Conservation (phyloP, 2,329 filamentous ascomycete genomes). For the Exophiala bonariae region DNA sequence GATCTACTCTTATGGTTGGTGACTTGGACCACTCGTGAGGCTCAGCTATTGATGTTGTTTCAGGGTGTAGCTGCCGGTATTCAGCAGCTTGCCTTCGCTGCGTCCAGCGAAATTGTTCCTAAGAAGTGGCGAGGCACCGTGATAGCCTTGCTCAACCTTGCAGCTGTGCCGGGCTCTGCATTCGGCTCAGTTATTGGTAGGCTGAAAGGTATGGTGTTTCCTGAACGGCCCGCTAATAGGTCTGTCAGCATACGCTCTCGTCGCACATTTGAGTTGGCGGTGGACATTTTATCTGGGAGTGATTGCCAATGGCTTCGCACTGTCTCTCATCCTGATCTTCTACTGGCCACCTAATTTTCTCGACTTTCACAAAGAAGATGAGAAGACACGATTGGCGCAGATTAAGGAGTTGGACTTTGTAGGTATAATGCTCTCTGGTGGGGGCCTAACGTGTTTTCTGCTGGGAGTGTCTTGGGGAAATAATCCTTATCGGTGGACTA, state of each 20-base stretch:
- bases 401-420: slow-evolving; percentile 21
- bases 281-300: slow-evolving; percentile 13
- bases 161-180: not conserved
- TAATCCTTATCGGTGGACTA: slow-evolving; percentile 20
- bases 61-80: not conserved
- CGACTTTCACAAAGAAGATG: slow-evolving; percentile 11
- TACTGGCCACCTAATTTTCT: slow-evolving; percentile 18
- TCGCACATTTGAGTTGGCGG: not conserved
- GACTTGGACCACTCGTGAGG: not conserved
- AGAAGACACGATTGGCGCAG: slow-evolving; percentile 16
- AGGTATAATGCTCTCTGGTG: slow-evolving; percentile 18
- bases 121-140: slow-evolving; percentile 1
- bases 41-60: not conserved
- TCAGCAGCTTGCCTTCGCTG: not conserved
- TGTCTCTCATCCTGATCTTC: slow-evolving; percentile 8
- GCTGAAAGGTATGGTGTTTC: not conserved
- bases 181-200: slow-evolving; percentile 2
- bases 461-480: slow-evolving; percentile 18
- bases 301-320: slow-evolving; percentile 10
- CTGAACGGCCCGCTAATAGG: not conserved
- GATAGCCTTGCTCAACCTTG: not conserved
- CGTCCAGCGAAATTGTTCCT: not conserved
- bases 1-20: not conserved
- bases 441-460: slow-evolving; percentile 18
- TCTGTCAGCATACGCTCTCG: slow-evolving; percentile 10